phyloP scores from a whole-genome alignment of 345 rosid genomes.

The Trapa bicornis region DNA sequence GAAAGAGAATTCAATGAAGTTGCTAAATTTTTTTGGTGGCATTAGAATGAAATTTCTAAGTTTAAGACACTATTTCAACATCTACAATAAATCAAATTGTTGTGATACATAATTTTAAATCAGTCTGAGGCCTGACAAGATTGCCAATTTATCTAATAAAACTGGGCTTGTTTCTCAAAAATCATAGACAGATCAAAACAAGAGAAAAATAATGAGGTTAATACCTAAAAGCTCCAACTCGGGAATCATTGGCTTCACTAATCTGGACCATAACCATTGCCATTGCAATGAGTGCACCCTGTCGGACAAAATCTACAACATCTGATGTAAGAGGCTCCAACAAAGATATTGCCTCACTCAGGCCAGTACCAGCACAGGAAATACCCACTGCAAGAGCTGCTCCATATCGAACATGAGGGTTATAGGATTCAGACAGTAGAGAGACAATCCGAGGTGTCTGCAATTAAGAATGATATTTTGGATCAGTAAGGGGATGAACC shows the following conservation, averaged over 20 bases:
- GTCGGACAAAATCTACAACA: slow-evolving; percentile 98
- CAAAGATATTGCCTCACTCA: slow-evolving; percentile 97
- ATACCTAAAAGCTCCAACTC: slow-evolving; percentile 93
- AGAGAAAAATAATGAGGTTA: background rate
- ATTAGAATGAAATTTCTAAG: too few species aligned
- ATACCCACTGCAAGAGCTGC: slow-evolving; percentile 99
- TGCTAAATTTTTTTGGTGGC: too few species aligned
- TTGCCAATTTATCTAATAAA: background rate
- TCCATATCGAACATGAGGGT: slow-evolving; percentile 98
- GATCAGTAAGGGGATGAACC: background rate
- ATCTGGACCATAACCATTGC: slow-evolving; percentile 99
- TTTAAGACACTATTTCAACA: too few species aligned
- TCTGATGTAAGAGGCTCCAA: slow-evolving; percentile 94
- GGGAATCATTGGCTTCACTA: slow-evolving; percentile 93
- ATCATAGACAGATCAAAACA: background rate
- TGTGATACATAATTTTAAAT: background rate
- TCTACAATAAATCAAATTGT: too few species aligned
- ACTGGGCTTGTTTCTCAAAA: background rate
- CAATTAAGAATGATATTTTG: slow-evolving; percentile 7
- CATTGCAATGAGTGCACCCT: slow-evolving; percentile 99
- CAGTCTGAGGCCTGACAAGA: background rate
- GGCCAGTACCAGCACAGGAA: slow-evolving; percentile 98
- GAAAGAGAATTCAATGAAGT: too few species aligned
- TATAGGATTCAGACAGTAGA: slow-evolving; percentile 88
- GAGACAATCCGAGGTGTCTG: slow-evolving; percentile 99